Percentiles rank a stretch among this genome's conserved stretches.
phyloP scores from a whole-genome alignment of 768 basidiomycete species.

The Phlebiopsis flavidoalba region DNA sequence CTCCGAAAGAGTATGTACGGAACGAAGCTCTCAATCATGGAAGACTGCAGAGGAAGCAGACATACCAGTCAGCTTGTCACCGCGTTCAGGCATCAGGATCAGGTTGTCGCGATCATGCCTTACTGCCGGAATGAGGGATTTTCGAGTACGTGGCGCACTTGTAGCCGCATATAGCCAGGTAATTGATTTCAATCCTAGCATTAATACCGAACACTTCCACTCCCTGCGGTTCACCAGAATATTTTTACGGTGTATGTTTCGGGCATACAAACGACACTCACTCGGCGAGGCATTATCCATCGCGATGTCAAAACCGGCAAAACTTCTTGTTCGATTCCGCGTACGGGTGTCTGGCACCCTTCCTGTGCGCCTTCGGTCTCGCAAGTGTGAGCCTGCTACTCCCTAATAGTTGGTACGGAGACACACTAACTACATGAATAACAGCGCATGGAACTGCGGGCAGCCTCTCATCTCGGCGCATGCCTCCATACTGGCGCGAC shows the following conservation, averaged over 20 bases:
- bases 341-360: slow-evolving; percentile 78
- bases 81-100: slow-evolving; percentile 86
- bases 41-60: slow-evolving; percentile 76
- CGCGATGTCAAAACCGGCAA: slow-evolving; percentile 97
- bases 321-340: slow-evolving; percentile 94
- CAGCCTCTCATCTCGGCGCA: slow-evolving; percentile 35
- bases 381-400: slow-evolving; percentile 65
- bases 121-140: slow-evolving; percentile 91
- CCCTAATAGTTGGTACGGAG: neutral
- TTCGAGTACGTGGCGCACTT: slow-evolving; percentile 59
- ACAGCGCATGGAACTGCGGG: slow-evolving; percentile 22
- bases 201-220: slow-evolving; percentile 71
- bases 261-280: slow-evolving; percentile 88
- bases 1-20: slow-evolving; percentile 84
- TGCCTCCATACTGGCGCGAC: slow-evolving; percentile 80
- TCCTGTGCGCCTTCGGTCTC: slow-evolving; percentile 93
- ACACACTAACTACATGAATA: neutral
- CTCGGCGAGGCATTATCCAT: slow-evolving; percentile 80
- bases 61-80: slow-evolving; percentile 93
- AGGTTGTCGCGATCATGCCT: slow-evolving; percentile 92
- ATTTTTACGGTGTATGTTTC: slow-evolving; percentile 91
- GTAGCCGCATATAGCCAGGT: neutral
- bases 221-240: slow-evolving; percentile 75
- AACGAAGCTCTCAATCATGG: slow-evolving; percentile 90
- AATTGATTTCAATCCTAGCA: slow-evolving; percentile 38